These are phyloP conservation scores for Nicotiana tabacum DNA, from an alignment of 257 asterid genomes.

Conservation along the genomic window DNA sequence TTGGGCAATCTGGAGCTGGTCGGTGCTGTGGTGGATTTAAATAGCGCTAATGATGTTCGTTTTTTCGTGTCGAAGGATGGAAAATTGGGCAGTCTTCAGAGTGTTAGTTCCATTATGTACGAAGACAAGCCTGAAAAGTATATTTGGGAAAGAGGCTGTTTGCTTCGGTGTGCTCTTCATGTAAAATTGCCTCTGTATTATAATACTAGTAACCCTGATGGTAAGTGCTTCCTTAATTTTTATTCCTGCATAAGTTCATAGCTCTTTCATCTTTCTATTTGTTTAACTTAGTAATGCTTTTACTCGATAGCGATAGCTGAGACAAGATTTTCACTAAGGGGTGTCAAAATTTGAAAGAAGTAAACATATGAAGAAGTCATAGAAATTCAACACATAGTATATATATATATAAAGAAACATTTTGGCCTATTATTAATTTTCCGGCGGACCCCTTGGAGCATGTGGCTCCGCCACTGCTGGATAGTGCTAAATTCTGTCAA, in stretches of 20 bases:
- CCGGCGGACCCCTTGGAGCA: no score
- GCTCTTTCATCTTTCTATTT: not conserved
- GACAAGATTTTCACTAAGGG: no score
- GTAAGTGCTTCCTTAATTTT: conserved; percentile 27
- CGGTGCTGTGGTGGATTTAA: conserved; percentile 62
- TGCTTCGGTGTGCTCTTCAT: conserved; percentile 62
- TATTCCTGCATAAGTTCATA: no score
- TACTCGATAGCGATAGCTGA: not conserved
- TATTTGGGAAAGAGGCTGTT: conserved; percentile 66
- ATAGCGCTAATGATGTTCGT: conserved; percentile 34
- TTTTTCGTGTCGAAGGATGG: conserved; percentile 51
- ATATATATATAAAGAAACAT: no score
- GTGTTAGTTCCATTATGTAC: conserved; percentile 36
- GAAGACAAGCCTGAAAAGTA: conserved; percentile 72
- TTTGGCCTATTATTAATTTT: no score
- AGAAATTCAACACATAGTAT: no score
- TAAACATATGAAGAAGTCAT: no score
- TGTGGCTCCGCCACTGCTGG: not conserved
- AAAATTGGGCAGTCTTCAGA: conserved; percentile 31
- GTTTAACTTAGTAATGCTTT: not conserved
- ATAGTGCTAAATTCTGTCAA: not conserved
- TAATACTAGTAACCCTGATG: conserved; percentile 41
- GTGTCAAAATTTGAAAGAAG: no score
- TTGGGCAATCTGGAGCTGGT: conserved; percentile 28
- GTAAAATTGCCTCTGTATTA: conserved; percentile 70